These are phyloP conservation scores for Phialophora tarda DNA, from an alignment of 2,329 filamentous ascomycete species.

Conservation along the genomic window DNA sequence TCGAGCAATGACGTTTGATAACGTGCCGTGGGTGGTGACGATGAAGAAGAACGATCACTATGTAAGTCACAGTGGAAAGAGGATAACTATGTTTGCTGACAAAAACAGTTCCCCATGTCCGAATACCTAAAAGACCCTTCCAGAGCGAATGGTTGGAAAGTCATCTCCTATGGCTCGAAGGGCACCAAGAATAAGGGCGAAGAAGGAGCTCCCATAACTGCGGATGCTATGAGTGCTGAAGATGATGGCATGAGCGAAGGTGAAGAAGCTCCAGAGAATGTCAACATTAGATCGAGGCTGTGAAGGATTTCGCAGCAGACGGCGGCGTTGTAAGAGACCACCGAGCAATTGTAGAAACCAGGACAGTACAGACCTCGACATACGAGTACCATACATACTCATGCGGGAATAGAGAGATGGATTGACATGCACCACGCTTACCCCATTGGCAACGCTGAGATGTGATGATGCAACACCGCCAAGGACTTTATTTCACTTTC, in stretches of 20 bases:
- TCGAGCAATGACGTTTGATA: conserved; percentile 97
- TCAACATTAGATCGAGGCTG: conserved; percentile 9
- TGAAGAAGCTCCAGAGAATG: conserved; percentile 35
- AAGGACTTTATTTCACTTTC: background rate
- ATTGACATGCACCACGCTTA: background rate
- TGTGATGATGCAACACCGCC: background rate
- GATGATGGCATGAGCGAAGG: conserved; percentile 44
- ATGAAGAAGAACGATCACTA: conserved; percentile 99
- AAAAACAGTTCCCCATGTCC: conserved; percentile 64
- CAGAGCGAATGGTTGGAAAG: conserved; percentile 62
- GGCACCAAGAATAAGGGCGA: conserved; percentile 46
- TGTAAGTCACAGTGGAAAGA: conserved; percentile 45
- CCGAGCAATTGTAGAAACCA: background rate
- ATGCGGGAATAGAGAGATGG: background rate
- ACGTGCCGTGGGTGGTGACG: conserved; percentile 98
- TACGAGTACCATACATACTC: conserved; percentile 1
- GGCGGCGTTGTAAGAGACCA: background rate
- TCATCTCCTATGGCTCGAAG: conserved; percentile 59
- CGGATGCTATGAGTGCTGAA: conserved; percentile 55
- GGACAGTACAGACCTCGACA: background rate
- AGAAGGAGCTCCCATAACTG: conserved; percentile 52
- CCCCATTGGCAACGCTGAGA: background rate
- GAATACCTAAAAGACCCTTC: conserved; percentile 66
- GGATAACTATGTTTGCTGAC: conserved; percentile 26
- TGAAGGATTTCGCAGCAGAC: background rate